Conservation (phyloP, 2,329 filamentous ascomycete species). For the Botrytis medusae region DNA sequence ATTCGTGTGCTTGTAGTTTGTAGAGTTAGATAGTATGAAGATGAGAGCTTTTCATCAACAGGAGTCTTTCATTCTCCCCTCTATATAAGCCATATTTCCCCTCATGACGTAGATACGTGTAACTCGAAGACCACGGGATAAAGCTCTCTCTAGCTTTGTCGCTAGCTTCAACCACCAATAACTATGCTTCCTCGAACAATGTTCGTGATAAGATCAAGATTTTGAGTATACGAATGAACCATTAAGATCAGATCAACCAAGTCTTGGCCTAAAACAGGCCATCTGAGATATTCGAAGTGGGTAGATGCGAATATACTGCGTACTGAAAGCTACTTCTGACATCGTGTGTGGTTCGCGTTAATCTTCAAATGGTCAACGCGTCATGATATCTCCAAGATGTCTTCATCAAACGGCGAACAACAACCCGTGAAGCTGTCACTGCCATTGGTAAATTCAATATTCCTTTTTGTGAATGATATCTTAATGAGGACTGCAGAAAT, state of each 20-base stretch:
- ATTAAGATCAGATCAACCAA: background rate
- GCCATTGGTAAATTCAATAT: constrained; percentile 56
- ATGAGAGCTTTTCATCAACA: background rate
- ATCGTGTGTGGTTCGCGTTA: constrained; percentile 18
- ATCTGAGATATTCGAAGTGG: background rate
- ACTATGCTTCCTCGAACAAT: background rate
- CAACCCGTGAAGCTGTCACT: constrained; percentile 80
- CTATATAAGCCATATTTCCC: constrained; percentile 18
- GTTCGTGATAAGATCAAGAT: background rate
- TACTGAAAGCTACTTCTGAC: constrained; percentile 5
- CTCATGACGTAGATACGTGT: constrained; percentile 21
- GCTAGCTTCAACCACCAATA: background rate
- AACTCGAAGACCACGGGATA: background rate
- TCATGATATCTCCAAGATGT: constrained; percentile 38
- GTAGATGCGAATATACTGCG: background rate
- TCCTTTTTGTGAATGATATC: constrained; percentile 3
- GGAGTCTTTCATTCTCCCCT: constrained; percentile 8
- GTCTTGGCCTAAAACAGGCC: background rate
- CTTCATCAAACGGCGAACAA: constrained; percentile 46
- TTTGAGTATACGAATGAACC: background rate
- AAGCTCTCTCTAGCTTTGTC: background rate
- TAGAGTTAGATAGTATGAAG: background rate
- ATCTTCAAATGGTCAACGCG: constrained; percentile 11
- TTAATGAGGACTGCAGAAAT: constrained; percentile 57
- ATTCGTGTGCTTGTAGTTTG: background rate